Evolutionary conservation across 257 asterid species (phyloP).

Genomic region (Linaria vulgaris): DNA sequence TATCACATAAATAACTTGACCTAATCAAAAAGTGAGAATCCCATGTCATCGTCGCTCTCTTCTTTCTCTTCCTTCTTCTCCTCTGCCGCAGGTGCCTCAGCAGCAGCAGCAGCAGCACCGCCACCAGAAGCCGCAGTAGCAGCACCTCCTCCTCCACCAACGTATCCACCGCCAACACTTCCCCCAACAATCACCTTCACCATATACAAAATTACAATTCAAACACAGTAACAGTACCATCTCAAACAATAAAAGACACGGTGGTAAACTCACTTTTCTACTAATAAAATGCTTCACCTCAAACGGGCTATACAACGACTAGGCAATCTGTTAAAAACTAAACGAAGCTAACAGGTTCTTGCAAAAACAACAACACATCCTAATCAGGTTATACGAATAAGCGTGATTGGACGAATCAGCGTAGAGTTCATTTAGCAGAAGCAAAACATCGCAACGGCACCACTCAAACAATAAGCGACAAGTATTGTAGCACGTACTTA

Average conservation of each 20-base stretch:
- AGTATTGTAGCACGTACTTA: neutral
- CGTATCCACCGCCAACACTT: no score
- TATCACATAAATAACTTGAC: neutral
- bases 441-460: no score
- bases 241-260: no score
- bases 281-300: no score
- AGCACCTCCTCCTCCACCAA: slow-evolving; percentile 44
- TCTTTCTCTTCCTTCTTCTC: no score
- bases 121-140: slow-evolving; percentile 67
- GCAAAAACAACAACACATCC: no score
- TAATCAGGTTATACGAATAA: no score
- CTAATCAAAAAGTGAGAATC: slow-evolving; percentile 68
- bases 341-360: no score
- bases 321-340: no score
- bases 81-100: slow-evolving; percentile 54
- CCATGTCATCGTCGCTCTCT: slow-evolving; percentile 72
- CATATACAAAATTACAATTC: neutral
- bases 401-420: neutral
- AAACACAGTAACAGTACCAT: neutral
- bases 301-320: no score
- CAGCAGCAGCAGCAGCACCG: slow-evolving; percentile 60
- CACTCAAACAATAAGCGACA: no score
- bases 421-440: neutral
- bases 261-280: no score
- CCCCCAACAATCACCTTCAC: slow-evolving; percentile 74